These are phyloP conservation scores for Salix caprea DNA, from an alignment of 345 rosid genomes.

Conservation along the genomic window DNA sequence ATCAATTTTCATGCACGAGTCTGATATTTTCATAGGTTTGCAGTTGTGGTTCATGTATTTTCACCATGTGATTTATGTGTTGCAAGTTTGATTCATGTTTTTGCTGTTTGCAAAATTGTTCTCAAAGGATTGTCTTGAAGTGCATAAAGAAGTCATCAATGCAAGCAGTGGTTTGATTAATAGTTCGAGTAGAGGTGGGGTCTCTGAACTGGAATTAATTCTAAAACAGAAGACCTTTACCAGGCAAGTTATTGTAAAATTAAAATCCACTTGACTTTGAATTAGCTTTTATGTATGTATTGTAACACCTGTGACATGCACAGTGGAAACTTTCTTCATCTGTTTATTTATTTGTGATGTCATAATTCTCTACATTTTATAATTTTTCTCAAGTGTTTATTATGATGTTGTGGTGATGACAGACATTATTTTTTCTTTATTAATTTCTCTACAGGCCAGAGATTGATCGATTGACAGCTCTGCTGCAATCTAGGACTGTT, in stretches of 20 bases:
- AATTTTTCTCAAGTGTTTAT: not conserved
- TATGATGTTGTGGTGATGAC: not conserved
- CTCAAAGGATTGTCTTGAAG: conserved; percentile 28
- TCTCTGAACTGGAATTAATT: conserved; percentile 48
- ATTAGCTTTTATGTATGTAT: not conserved
- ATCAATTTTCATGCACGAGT: not conserved
- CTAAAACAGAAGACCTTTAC: conserved; percentile 73
- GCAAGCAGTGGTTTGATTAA: conserved; percentile 24
- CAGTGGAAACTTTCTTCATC: not conserved
- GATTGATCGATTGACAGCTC: conserved; percentile 67
- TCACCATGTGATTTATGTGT: not conserved
- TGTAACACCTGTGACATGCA: not conserved
- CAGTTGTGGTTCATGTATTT: not conserved
- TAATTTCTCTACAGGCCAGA: conserved; percentile 56
- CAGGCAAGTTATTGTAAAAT: conserved; percentile 39
- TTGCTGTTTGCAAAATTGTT: conserved; percentile 22
- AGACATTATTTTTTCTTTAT: not conserved
- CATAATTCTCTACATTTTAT: not conserved
- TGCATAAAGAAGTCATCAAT: conserved; percentile 25
- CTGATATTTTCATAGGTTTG: not conserved
- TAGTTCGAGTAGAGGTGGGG: conserved; percentile 29
- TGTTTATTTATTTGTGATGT: not conserved
- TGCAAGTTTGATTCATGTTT: conserved; percentile 6
- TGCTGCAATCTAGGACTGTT: conserved; percentile 57
- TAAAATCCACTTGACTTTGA: not conserved